phyloP scores from a whole-genome alignment of 805 yeast species.

The Wickerhamiella hasegawae region DNA sequence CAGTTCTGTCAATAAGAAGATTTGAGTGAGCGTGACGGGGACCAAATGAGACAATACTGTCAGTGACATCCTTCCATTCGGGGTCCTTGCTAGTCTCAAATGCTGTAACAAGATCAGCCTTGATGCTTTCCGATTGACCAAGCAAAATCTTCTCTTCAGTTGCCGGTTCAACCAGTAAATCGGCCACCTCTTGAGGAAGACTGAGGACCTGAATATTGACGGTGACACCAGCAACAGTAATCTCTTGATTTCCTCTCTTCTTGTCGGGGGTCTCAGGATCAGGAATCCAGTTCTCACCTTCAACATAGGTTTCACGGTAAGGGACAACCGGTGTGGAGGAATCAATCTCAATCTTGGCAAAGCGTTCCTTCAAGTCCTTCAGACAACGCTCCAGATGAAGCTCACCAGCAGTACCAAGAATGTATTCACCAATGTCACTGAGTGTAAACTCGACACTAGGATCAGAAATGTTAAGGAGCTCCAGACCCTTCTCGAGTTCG shows the following conservation, averaged over 20 bases:
- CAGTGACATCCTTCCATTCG: slow-evolving; percentile 14
- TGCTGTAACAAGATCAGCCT: slow-evolving; percentile 6
- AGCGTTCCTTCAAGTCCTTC: slow-evolving; percentile 77
- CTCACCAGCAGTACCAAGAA: slow-evolving; percentile 92
- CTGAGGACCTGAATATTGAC: slow-evolving; percentile 34
- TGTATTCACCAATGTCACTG: slow-evolving; percentile 85
- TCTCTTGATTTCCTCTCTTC: slow-evolving; percentile 20
- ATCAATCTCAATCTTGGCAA: slow-evolving; percentile 78
- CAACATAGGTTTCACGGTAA: slow-evolving; percentile 66
- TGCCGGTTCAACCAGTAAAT: slow-evolving; percentile 34
- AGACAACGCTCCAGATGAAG: slow-evolving; percentile 87
- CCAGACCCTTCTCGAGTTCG: slow-evolving; percentile 61
- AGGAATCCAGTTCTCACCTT: slow-evolving; percentile 29
- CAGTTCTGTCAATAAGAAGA: slow-evolving; percentile 35
- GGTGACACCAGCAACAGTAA: slow-evolving; percentile 34
- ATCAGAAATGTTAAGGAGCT: slow-evolving; percentile 70
- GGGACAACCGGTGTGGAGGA: slow-evolving; percentile 91
- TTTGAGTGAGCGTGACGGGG: slow-evolving; percentile 33
- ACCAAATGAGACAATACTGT: slow-evolving; percentile 50
- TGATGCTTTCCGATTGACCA: slow-evolving; percentile 14
- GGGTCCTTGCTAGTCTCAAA: neutral
- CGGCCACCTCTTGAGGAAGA: slow-evolving; percentile 33
- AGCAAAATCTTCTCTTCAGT: slow-evolving; percentile 13
- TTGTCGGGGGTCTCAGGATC: slow-evolving; percentile 8
- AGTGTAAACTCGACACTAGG: slow-evolving; percentile 83